Evolutionary conservation across 139 green algal genomes (phyloP).

Genomic region (Chlamydomonas sp.): DNA sequence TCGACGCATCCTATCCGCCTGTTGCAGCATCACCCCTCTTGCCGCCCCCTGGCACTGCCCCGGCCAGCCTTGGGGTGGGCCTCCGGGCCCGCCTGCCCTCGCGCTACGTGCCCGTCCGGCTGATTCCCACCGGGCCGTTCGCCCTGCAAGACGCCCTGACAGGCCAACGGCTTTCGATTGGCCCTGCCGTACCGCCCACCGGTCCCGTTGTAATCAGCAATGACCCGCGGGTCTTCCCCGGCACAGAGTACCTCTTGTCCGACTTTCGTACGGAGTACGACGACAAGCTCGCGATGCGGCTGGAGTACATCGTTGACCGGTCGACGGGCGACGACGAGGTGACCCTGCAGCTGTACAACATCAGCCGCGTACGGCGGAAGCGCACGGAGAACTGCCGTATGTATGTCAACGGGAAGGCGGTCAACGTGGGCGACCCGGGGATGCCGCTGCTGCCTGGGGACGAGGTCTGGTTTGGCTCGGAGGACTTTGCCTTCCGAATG

Average conservation of each 20-base stretch:
- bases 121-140: background rate
- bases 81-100: background rate
- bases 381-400: slow-evolving; percentile 3
- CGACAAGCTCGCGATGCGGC: slow-evolving; percentile 16
- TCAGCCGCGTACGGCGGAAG: slow-evolving; percentile 11
- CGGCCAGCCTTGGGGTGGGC: background rate
- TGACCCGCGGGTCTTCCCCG: slow-evolving; percentile 24
- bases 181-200: background rate
- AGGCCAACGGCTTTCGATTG: background rate
- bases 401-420: slow-evolving; percentile 16
- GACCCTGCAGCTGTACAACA: slow-evolving; percentile 32
- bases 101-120: background rate
- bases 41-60: background rate
- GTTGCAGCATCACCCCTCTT: background rate
- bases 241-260: slow-evolving; percentile 7
- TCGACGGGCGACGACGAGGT: slow-evolving; percentile 8
- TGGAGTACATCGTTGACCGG: slow-evolving; percentile 36
- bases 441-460: slow-evolving; percentile 22
- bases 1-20: background rate
- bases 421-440: slow-evolving; percentile 26
- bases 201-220: slow-evolving; percentile 32
- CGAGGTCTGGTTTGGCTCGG: slow-evolving; percentile 14
- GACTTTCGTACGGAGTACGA: background rate
- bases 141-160: background rate
- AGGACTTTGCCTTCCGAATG: slow-evolving; percentile 13